Percentiles rank a stretch among this genome's conserved stretches.
phyloP scores from a whole-genome alignment of 1,284 basidiomycete species.

The Anthracocystis setariae region DNA sequence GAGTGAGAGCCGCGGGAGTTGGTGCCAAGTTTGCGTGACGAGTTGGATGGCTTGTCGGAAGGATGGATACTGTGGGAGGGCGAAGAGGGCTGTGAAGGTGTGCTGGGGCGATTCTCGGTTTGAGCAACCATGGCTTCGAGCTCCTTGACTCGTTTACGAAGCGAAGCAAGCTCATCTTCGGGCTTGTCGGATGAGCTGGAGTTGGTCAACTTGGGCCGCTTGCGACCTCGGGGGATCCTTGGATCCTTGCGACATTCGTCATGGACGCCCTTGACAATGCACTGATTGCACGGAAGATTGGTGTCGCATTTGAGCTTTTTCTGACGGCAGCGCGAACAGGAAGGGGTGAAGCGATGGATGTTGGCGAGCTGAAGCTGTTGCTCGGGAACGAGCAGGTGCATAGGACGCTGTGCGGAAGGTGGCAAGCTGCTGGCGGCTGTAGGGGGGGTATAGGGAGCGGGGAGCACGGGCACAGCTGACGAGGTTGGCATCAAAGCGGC shows the following conservation, averaged over 20 bases:
- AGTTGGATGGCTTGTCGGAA: slow-evolving; percentile 14
- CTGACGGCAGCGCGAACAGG: slow-evolving; percentile 45
- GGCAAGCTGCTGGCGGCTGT: slow-evolving; percentile 10
- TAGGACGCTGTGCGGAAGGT: slow-evolving; percentile 25
- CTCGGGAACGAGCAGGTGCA: slow-evolving; percentile 36
- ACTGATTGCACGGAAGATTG: slow-evolving; percentile 50
- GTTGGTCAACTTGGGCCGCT: slow-evolving; percentile 28
- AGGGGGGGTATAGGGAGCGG: slow-evolving; percentile 4
- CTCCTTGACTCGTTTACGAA: slow-evolving; percentile 40
- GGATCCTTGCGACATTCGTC: slow-evolving; percentile 52
- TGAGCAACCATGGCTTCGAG: slow-evolving; percentile 21
- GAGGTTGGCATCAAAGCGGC: background rate
- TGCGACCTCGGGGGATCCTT: slow-evolving; percentile 48
- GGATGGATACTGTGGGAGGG: slow-evolving; percentile 11
- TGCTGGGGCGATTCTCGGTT: background rate
- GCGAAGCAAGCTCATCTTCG: slow-evolving; percentile 29
- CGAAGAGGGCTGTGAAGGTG: slow-evolving; percentile 11
- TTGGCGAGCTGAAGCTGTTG: slow-evolving; percentile 46
- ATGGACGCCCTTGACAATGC: slow-evolving; percentile 50
- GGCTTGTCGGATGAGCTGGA: slow-evolving; percentile 13
- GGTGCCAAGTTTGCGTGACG: slow-evolving; percentile 24
- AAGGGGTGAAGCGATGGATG: slow-evolving; percentile 43
- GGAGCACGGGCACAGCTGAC: background rate
- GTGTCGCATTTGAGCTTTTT: slow-evolving; percentile 58
- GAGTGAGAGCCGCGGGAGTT: slow-evolving; percentile 30